Conservation (phyloP, 2,329 filamentous ascomycete species). For the Zymoseptoria ardabiliae region DNA sequence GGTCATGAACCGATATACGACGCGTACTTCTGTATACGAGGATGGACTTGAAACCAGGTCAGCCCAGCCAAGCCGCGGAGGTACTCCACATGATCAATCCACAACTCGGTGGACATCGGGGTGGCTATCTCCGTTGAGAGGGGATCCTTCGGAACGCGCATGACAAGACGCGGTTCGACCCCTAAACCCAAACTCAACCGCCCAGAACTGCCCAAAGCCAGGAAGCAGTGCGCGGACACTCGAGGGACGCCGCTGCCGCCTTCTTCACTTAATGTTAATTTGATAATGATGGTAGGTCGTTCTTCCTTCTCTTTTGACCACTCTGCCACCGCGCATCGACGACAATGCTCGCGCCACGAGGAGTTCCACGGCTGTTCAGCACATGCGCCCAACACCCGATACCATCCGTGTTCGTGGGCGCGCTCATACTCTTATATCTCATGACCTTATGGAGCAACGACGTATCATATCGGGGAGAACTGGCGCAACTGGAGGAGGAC, state of each 20-base stretch:
- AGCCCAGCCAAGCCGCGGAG: not conserved
- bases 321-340: not conserved
- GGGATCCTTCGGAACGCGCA: not conserved
- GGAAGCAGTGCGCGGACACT: not conserved
- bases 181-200: not conserved
- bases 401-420: not conserved
- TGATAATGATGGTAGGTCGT: not conserved
- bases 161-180: not conserved
- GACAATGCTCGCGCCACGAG: not conserved
- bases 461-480: not conserved
- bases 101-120: not conserved
- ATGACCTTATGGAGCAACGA: not conserved
- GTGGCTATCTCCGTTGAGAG: not conserved
- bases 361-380: not conserved
- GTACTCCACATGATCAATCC: not conserved
- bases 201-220: not conserved
- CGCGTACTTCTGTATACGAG: no score
- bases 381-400: not conserved
- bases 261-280: not conserved
- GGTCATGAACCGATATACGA: no score
- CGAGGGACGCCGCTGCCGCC: not conserved
- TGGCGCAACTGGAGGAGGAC: not conserved
- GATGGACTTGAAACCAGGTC: no score
- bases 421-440: not conserved
- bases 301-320: not conserved